A percentile compares a stretch with the other conserved stretches of the same genome.
Conservation (phyloP, 768 basidiomycete species). For the Leccinum truebloodii region DNA sequence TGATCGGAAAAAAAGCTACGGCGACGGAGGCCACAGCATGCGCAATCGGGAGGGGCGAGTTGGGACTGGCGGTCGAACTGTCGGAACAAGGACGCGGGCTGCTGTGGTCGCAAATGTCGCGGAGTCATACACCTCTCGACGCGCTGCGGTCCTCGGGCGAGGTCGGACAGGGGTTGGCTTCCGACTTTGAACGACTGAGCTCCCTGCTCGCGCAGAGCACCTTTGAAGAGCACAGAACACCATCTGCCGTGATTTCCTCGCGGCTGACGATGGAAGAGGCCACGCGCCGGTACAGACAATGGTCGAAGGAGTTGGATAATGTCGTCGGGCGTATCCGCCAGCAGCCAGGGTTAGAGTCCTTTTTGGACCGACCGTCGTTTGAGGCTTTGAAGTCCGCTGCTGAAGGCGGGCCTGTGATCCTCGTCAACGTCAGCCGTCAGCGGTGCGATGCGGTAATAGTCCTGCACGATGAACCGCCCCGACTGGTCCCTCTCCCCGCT, state of each 20-base stretch:
- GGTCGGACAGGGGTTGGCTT: slow-evolving; percentile 21
- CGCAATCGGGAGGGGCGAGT: slow-evolving; percentile 23
- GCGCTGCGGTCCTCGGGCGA: slow-evolving; percentile 18
- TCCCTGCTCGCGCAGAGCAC: slow-evolving; percentile 11
- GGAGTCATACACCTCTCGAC: slow-evolving; percentile 30
- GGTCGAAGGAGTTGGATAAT: slow-evolving; percentile 21
- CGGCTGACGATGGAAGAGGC: slow-evolving; percentile 16
- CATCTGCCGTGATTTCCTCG: background rate
- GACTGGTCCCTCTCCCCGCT: slow-evolving; percentile 21
- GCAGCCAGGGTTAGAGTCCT: slow-evolving; percentile 31
- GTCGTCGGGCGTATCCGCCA: slow-evolving; percentile 24
- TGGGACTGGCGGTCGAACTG: slow-evolving; percentile 35
- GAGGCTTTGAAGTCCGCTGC: slow-evolving; percentile 22
- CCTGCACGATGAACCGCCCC: slow-evolving; percentile 18
- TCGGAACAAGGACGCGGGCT: slow-evolving; percentile 35
- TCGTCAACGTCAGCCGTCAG: slow-evolving; percentile 34
- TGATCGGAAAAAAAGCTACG: slow-evolving; percentile 3
- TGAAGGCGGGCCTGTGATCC: slow-evolving; percentile 35
- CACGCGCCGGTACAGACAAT: slow-evolving; percentile 16
- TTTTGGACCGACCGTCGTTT: slow-evolving; percentile 28
- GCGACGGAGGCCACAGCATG: slow-evolving; percentile 29
- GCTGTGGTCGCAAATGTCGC: slow-evolving; percentile 32
- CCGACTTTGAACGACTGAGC: slow-evolving; percentile 26
- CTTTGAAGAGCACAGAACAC: background rate
- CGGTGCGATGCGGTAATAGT: slow-evolving; percentile 44